Evolutionary conservation across 257 asterid genomes (phyloP), one percentile per base, ranked within the genome.

Genomic region (Plectranthus barbatus): DNA sequence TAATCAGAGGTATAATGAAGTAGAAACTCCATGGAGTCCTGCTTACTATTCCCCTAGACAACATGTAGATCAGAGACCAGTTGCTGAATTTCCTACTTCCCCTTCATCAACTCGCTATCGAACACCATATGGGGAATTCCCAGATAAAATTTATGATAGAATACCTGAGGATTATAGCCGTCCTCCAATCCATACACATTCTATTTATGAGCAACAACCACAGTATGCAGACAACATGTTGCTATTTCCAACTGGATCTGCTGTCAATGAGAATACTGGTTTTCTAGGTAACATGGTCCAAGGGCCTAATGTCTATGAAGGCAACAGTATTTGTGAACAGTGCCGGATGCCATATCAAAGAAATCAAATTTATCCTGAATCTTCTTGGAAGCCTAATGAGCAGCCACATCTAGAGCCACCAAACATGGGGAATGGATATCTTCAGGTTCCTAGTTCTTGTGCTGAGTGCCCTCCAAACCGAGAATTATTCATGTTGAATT

Each of bases 21-120:
- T 87, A 91, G 99, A 93, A 52, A 83, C 97, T 68, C 95, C 97
- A 1, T 93, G 97, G 99, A 93, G 99, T 69, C 97, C 99, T 29
- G 92, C 83, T 24, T 93, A 85, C 71, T 87, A 87, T 72, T 93
- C 99, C 31, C 99, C 97, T 1, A 80, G 90, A 77, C 97, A 87
- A 46, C 80, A 84, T 42, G 86, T 73, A 10, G 96, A 91, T 62
- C 95, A 82, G 72, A 84, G 96, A 42, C 91, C 78, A 18, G 60
- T 75, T 71, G 65, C 68, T 18, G 99, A 92, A 41, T 76, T 71
- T 80, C 94, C 95, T n/a, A 77, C 85, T 60, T 93, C 99, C 6
- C 99, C 99, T 56, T 85, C 98, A 17, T 86, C 97, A 3, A 62
- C 77, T 46, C 94, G 88, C 31, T 79, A 73, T 67, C 78, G 81